These are phyloP conservation scores for Plasmodium yoelii DNA, from an alignment of 169 alveolate species.

Conservation along the genomic window DNA sequence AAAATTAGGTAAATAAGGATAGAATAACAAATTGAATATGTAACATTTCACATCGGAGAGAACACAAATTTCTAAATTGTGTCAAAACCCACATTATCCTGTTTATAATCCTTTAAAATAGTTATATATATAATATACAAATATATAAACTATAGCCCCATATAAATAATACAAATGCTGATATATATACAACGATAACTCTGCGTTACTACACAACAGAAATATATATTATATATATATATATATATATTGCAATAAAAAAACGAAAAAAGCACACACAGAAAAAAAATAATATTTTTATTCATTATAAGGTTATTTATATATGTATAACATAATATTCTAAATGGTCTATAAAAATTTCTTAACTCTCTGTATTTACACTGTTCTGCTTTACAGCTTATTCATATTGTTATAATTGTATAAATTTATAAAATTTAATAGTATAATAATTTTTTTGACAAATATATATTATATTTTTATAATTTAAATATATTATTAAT, in stretches of 20 bases:
- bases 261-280: not conserved
- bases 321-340: constrained; percentile 4
- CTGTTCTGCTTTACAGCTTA: constrained; percentile 19
- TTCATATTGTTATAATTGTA: too few species aligned
- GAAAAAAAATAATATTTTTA: constrained; percentile 23
- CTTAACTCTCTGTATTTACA: constrained; percentile 72
- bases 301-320: not conserved
- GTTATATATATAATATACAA: constrained; percentile 12
- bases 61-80: constrained; percentile 36
- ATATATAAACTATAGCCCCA: not conserved
- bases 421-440: too few species aligned
- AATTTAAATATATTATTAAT: too few species aligned
- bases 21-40: not conserved
- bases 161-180: not conserved
- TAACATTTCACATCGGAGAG: constrained; percentile 24
- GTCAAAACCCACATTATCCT: constrained; percentile 10
- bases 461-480: too few species aligned
- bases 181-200: constrained; percentile 4
- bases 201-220: not conserved
- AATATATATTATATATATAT: too few species aligned
- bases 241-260: constrained; percentile 6
- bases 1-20: constrained; percentile 1
- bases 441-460: too few species aligned
- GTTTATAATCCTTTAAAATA: not conserved
- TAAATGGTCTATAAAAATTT: not conserved